These are phyloP conservation scores for Gliomastix tumulicola DNA, from an alignment of 2,329 filamentous ascomycete species.

Conservation along the genomic window DNA sequence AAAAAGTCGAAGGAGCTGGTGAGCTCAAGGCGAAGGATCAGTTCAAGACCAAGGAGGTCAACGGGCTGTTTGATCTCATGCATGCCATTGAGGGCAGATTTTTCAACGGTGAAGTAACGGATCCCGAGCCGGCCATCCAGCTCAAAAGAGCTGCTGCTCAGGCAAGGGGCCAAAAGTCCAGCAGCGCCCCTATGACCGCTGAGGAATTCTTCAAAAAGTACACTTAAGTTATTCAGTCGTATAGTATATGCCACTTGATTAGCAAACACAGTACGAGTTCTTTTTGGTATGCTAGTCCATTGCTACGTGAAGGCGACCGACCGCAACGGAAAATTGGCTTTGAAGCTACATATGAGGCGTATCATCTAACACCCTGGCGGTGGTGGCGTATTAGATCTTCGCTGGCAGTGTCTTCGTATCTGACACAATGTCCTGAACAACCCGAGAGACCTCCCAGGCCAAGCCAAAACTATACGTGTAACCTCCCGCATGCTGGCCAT, in stretches of 20 bases:
- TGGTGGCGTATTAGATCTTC: background rate
- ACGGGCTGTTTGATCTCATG: background rate
- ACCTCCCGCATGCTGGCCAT: conserved; percentile 1
- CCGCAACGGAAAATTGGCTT: background rate
- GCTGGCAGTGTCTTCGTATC: background rate
- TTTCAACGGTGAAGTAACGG: background rate
- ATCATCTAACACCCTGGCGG: no score
- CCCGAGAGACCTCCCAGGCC: background rate
- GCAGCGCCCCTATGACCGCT: background rate
- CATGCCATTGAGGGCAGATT: background rate
- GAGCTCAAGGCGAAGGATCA: background rate
- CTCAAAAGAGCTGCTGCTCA: background rate
- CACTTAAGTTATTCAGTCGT: background rate
- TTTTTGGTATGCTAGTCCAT: background rate
- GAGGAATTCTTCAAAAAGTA: background rate
- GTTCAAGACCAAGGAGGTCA: background rate
- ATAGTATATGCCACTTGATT: no score
- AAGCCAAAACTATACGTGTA: conserved; percentile 1
- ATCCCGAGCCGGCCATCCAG: background rate
- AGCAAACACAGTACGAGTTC: no score
- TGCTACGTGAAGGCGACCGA: background rate
- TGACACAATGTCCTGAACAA: background rate
- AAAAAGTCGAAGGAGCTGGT: background rate
- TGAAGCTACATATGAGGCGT: background rate
- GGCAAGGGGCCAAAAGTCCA: background rate